phyloP scores from a whole-genome alignment of 2,329 filamentous ascomycete genomes.

The Talaromyces rugulosus region DNA sequence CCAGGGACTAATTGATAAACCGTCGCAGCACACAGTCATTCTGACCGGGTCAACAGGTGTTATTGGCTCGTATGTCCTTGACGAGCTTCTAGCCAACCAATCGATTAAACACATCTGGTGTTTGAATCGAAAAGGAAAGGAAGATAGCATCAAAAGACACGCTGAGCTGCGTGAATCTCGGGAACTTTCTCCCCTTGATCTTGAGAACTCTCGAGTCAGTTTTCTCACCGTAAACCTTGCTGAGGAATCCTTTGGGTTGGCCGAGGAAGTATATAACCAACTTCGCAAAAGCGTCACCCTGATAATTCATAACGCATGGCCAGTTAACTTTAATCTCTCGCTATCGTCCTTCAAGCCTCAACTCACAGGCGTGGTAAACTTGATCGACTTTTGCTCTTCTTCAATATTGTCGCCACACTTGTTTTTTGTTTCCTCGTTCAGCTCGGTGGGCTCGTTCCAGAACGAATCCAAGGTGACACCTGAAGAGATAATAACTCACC shows the following conservation, averaged over 20 bases:
- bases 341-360: slow-evolving; percentile 11
- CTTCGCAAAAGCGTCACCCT: not conserved
- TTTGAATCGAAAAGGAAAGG: not conserved
- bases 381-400: slow-evolving; percentile 2
- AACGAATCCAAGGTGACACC: slow-evolving; percentile 6
- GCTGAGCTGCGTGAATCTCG: not conserved
- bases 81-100: not conserved
- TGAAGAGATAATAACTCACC: slow-evolving; percentile 16
- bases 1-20: not conserved
- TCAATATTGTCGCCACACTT: not conserved
- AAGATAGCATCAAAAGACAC: not conserved
- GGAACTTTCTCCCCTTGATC: not conserved
- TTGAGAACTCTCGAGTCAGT: not conserved
- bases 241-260: not conserved
- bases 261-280: not conserved
- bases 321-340: slow-evolving; percentile 13
- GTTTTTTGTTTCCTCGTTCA: slow-evolving; percentile 13
- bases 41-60: slow-evolving; percentile 2
- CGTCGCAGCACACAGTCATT: slow-evolving; percentile 12
- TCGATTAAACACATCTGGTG: not conserved
- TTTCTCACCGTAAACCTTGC: not conserved
- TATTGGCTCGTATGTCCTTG: not conserved
- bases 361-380: slow-evolving; percentile 7
- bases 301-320: slow-evolving; percentile 14
- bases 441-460: slow-evolving; percentile 8